A percentile compares a stretch with the other conserved stretches of the same genome.
Evolutionary conservation across 805 yeast genomes (phyloP).

Genomic region (Suhomyces vadensis): DNA sequence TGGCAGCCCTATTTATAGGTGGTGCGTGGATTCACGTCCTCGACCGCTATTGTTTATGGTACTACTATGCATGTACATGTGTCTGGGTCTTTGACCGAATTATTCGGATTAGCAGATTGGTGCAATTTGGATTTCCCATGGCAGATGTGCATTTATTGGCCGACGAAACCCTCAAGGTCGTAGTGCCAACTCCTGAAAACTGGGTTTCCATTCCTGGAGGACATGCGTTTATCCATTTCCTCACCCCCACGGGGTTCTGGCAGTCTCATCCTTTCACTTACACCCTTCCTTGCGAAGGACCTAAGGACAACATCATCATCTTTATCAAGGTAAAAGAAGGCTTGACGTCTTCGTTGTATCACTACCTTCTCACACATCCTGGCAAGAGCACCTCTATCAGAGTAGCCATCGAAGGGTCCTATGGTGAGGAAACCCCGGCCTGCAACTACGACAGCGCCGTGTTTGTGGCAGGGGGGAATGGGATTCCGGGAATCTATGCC

Average conservation of each 20-base stretch:
- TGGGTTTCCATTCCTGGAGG: conserved; percentile 28
- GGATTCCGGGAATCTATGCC: conserved; percentile 57
- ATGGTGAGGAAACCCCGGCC: conserved; percentile 52
- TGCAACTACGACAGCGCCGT: conserved; percentile 48
- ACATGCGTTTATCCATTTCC: conserved; percentile 28
- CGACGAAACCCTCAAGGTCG: conserved; percentile 26
- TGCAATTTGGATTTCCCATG: conserved; percentile 23
- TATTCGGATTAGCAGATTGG: conserved; percentile 20
- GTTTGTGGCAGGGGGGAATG: conserved; percentile 65
- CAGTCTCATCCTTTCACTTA: conserved; percentile 34
- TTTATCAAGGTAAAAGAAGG: conserved; percentile 28
- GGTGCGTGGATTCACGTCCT: conserved; percentile 21
- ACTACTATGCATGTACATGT: conserved; percentile 19
- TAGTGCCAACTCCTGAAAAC: conserved; percentile 21
- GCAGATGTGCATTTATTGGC: conserved; percentile 25
- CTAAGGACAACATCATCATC: conserved; percentile 19
- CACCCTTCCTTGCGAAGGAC: conserved; percentile 16
- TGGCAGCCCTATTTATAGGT: conserved; percentile 22
- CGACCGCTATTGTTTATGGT: conserved; percentile 14
- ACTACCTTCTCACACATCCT: conserved; percentile 29
- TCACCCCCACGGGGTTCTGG: conserved; percentile 29
- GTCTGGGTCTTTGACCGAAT: conserved; percentile 28
- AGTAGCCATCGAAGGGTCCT: conserved; percentile 61
- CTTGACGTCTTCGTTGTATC: conserved; percentile 32
- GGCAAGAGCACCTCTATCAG: conserved; percentile 37